phyloP scores from a whole-genome alignment of 2,329 filamentous ascomycete genomes.

The Fusarium floridanum region DNA sequence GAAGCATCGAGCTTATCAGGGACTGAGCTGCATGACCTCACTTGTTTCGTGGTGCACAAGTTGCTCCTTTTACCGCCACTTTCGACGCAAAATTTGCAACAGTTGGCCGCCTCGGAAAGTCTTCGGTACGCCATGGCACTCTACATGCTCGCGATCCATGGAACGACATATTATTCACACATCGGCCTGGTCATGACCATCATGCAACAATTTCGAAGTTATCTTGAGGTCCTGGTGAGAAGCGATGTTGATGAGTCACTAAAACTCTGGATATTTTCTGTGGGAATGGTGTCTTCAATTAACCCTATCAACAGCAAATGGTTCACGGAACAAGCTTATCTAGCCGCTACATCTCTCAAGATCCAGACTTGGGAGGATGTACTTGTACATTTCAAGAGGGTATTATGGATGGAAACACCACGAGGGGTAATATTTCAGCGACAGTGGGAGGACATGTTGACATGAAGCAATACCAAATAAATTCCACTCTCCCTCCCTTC shows the following conservation, averaged over 20 bases:
- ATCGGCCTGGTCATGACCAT: slow-evolving; percentile 54
- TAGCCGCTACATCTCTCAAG: slow-evolving; percentile 6
- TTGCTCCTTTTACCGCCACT: slow-evolving; percentile 52
- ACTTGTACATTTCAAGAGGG: slow-evolving; percentile 17
- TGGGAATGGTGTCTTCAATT: slow-evolving; percentile 55
- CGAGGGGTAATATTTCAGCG: slow-evolving; percentile 25
- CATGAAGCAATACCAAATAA: slow-evolving; percentile 1
- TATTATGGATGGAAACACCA: slow-evolving; percentile 37
- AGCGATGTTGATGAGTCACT: slow-evolving; percentile 43
- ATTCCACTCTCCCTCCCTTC: not conserved
- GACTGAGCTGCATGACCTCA: slow-evolving; percentile 66
- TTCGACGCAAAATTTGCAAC: slow-evolving; percentile 9
- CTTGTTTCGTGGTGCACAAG: slow-evolving; percentile 66
- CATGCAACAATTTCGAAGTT: slow-evolving; percentile 47
- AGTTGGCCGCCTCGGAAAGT: slow-evolving; percentile 54
- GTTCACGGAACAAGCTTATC: slow-evolving; percentile 46
- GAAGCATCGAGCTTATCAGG: slow-evolving; percentile 47
- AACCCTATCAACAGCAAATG: slow-evolving; percentile 46
- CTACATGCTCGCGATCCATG: slow-evolving; percentile 67
- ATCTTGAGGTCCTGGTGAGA: slow-evolving; percentile 44
- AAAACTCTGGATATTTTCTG: slow-evolving; percentile 57
- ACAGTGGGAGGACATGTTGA: slow-evolving; percentile 31
- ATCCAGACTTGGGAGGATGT: slow-evolving; percentile 36
- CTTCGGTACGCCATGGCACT: slow-evolving; percentile 62
- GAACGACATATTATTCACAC: slow-evolving; percentile 69